These are phyloP conservation scores for Myochromella boudieri DNA, from an alignment of 768 basidiomycete species.

Conservation along the genomic window DNA sequence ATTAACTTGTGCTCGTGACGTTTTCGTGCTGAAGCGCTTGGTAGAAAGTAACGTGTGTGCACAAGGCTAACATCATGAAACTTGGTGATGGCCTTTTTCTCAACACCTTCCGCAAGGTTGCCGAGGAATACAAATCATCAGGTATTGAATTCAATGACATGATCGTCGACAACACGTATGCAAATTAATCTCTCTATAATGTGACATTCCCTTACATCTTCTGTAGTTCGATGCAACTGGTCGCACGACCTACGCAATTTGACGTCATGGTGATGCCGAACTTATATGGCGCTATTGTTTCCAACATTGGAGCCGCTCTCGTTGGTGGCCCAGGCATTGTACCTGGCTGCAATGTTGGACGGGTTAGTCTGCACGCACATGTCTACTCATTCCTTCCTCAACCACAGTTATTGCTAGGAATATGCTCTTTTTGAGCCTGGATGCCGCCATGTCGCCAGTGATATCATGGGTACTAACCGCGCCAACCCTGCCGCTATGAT, in stretches of 20 bases:
- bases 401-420: conserved; percentile 49
- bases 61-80: conserved; percentile 99
- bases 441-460: conserved; percentile 92
- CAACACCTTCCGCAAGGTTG: conserved; percentile 94
- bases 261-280: conserved; percentile 99
- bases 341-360: conserved; percentile 96
- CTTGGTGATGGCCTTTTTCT: conserved; percentile 98
- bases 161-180: conserved; percentile 98
- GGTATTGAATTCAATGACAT: conserved; percentile 96
- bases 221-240: conserved; percentile 95
- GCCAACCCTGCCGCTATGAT: conserved; percentile 99
- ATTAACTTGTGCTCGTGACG: not conserved
- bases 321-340: conserved; percentile 98
- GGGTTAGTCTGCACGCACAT: conserved; percentile 44
- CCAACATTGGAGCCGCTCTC: conserved; percentile 97
- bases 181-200: conserved; percentile 4
- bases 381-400: conserved; percentile 10
- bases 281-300: conserved; percentile 94
- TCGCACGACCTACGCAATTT: conserved; percentile 93
- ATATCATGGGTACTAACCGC: conserved; percentile 94
- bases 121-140: conserved; percentile 91
- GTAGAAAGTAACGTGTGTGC: conserved; percentile 98
- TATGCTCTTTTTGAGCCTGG: conserved; percentile 99
- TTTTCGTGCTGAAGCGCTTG: conserved; percentile 8
- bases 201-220: conserved; percentile 4